Conservation (phyloP, 2,329 filamentous ascomycete species). For the Clonostachys sp. region DNA sequence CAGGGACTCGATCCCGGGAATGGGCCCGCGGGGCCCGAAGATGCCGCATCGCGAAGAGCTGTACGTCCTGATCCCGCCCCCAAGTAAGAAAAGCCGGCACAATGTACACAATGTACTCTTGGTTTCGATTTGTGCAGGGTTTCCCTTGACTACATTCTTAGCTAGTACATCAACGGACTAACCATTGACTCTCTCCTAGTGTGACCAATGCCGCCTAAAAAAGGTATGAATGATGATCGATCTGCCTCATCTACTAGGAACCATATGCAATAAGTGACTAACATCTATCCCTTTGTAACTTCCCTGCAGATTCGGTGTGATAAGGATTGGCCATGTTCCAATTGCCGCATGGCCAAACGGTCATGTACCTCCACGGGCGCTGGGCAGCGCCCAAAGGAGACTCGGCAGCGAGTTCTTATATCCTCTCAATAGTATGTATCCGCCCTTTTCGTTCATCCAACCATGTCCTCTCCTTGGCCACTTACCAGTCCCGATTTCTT, state of each 20-base stretch:
- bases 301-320: conserved; percentile 50
- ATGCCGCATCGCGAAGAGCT: conserved; percentile 23
- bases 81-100: too few relatives aligned
- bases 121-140: neutral
- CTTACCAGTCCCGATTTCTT: neutral
- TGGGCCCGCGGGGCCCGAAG: conserved; percentile 25
- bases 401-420: conserved; percentile 51
- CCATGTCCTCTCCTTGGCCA: neutral
- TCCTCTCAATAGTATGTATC: conserved; percentile 53
- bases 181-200: conserved; percentile 17
- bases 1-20: too few relatives aligned
- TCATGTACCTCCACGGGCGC: conserved; percentile 49
- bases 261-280: neutral
- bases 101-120: neutral
- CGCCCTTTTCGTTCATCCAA: neutral
- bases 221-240: conserved; percentile 23
- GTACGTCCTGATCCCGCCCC: conserved; percentile 17
- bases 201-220: conserved; percentile 36
- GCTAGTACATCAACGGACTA: too few relatives aligned
- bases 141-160: too few relatives aligned
- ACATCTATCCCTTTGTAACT: neutral
- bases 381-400: conserved; percentile 49
- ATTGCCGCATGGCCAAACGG: conserved; percentile 48
- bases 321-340: conserved; percentile 53
- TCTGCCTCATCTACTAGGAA: too few relatives aligned